Conservation (phyloP, 2,329 filamentous ascomycete species). For the Metarhizium anisopliae region DNA sequence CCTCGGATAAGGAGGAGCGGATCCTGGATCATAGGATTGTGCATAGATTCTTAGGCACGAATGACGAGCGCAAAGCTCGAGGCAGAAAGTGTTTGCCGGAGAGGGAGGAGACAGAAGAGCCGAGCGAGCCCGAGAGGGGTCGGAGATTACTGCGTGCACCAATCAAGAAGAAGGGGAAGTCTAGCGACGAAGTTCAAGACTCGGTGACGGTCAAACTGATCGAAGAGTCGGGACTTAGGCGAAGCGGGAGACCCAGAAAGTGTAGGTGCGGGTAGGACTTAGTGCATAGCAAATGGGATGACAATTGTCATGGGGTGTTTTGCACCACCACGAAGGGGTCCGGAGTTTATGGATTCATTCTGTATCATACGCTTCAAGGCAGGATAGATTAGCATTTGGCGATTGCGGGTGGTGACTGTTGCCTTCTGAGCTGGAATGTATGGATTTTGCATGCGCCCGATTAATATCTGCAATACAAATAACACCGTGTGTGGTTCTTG, state of each 20-base stretch:
- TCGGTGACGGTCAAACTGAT: background rate
- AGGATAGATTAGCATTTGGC: too few relatives aligned
- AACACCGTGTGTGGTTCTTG: too few relatives aligned
- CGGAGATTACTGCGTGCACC: background rate
- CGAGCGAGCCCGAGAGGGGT: conserved; percentile 13
- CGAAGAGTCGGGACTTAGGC: conserved; percentile 13
- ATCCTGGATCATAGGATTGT: conserved; percentile 80
- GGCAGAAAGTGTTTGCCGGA: conserved; percentile 27
- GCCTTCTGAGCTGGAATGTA: background rate
- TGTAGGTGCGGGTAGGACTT: conserved; percentile 16
- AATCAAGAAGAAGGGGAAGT: conserved; percentile 10
- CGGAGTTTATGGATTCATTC: background rate
- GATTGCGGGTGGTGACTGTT: background rate
- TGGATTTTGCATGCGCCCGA: too few relatives aligned
- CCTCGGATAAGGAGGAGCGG: conserved; percentile 60
- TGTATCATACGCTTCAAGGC: background rate
- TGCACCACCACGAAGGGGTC: background rate
- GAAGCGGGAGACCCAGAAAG: conserved; percentile 26
- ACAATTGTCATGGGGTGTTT: background rate
- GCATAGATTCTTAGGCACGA: conserved; percentile 69
- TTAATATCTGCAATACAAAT: too few relatives aligned
- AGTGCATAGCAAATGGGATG: background rate
- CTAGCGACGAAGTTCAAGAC: background rate
- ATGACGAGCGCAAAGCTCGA: conserved; percentile 53
- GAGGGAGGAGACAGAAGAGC: conserved; percentile 17